These are phyloP conservation scores for Ajuga reptans DNA, from an alignment of 305 asterid species.

Conservation along the genomic window DNA sequence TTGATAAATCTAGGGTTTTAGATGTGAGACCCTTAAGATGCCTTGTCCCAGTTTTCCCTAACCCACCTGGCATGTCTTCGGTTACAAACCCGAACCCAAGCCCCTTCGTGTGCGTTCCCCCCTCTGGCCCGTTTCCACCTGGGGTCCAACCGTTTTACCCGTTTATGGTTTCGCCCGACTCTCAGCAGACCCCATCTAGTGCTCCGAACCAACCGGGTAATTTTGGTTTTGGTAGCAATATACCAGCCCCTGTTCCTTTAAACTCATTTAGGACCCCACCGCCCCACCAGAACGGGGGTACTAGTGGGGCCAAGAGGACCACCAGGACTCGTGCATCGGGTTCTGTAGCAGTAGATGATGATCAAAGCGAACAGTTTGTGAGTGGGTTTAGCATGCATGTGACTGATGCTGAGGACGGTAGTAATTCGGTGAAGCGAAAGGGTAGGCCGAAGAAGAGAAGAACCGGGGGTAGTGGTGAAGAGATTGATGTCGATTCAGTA, in stretches of 20 bases:
- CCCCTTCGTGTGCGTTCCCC: conserved; percentile 79
- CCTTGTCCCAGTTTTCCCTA: conserved; percentile 74
- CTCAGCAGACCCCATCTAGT: conserved; percentile 29
- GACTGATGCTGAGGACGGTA: conserved; percentile 37
- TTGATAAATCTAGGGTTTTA: conserved; percentile 67
- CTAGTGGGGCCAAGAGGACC: conserved; percentile 36
- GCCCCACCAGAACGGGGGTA: conserved; percentile 35
- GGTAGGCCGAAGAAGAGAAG: conserved; percentile 39
- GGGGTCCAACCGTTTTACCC: conserved; percentile 88
- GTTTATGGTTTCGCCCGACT: conserved; percentile 34
- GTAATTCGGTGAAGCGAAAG: conserved; percentile 37
- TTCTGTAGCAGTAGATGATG: conserved; percentile 25
- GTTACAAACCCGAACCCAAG: conserved; percentile 51
- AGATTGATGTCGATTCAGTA: conserved; percentile 40
- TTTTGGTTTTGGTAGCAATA: conserved; percentile 30
- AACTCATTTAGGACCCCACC: conserved; percentile 68
- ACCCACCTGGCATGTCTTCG: conserved; percentile 43
- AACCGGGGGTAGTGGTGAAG: conserved; percentile 19
- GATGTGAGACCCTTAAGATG: conserved; percentile 68
- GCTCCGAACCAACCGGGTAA: conserved; percentile 29
- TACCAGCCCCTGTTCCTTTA: conserved; percentile 74
- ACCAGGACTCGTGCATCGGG: conserved; percentile 25
- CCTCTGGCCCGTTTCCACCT: conserved; percentile 80
- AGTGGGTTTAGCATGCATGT: conserved; percentile 40
- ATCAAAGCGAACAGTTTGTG: conserved; percentile 32